A percentile compares a stretch with the other conserved stretches of the same genome.
Evolutionary conservation across 192 early-diverging fungal genomes (phyloP).

Genomic region (Lobosporangium transversale): DNA sequence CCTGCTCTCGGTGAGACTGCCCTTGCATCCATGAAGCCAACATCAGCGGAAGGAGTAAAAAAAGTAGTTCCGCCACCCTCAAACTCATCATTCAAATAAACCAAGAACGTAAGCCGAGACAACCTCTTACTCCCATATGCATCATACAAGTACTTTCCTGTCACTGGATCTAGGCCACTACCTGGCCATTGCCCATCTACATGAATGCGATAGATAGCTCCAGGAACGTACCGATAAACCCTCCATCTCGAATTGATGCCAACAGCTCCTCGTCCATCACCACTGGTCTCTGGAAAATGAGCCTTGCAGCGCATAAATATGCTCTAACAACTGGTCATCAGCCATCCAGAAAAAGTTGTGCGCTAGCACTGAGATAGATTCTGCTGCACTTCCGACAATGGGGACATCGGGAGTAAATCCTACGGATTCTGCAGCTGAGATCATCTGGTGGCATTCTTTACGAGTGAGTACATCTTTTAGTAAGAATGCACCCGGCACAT

Average conservation of each 20-base stretch:
- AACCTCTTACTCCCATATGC: conserved; percentile 47
- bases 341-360: conserved; percentile 79
- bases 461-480: conserved; percentile 63
- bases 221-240: conserved; percentile 72
- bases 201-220: conserved; percentile 72
- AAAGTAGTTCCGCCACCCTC: conserved; percentile 65
- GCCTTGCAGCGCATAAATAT: conserved; percentile 61
- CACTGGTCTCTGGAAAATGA: conserved; percentile 62
- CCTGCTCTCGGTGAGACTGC: conserved; percentile 50
- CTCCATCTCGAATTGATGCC: conserved; percentile 74
- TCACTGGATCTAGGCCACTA: conserved; percentile 59
- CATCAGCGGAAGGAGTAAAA: conserved; percentile 34
- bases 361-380: conserved; percentile 64
- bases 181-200: conserved; percentile 77
- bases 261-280: conserved; percentile 45
- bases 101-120: conserved; percentile 55
- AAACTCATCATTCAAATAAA: conserved; percentile 62
- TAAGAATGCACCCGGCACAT: conserved; percentile 67
- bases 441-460: conserved; percentile 66
- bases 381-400: conserved; percentile 60
- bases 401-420: conserved; percentile 75
- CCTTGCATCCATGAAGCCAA: conserved; percentile 49
- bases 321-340: conserved; percentile 61
- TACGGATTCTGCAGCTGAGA: conserved; percentile 63
- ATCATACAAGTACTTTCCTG: conserved; percentile 71